Evolutionary conservation across 495 filamentous ascomycete species (phyloP).

Genomic region (Recurvomyces mirabilis): DNA sequence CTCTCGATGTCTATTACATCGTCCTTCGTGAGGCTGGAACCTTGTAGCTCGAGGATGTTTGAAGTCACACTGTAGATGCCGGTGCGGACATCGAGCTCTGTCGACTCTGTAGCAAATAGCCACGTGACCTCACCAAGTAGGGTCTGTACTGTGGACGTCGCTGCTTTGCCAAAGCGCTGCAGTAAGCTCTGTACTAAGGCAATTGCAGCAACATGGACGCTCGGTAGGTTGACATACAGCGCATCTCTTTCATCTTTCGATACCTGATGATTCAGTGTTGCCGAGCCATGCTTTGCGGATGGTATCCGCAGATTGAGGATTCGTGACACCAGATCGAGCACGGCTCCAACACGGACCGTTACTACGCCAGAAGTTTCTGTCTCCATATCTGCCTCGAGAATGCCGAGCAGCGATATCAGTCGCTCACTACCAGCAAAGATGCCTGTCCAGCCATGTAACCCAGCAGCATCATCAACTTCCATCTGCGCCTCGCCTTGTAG

Average conservation of each 20-base stretch:
- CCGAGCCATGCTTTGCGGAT: neutral
- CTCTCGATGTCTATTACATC: slow-evolving; percentile 45
- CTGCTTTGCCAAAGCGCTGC: slow-evolving; percentile 41
- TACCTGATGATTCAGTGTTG: slow-evolving; percentile 41
- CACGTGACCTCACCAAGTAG: slow-evolving; percentile 57
- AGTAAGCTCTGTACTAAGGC: slow-evolving; percentile 44
- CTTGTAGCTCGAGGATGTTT: slow-evolving; percentile 47
- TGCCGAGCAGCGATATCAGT: slow-evolving; percentile 46
- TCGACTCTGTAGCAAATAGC: slow-evolving; percentile 51
- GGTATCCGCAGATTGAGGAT: slow-evolving; percentile 52
- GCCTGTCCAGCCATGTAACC: slow-evolving; percentile 58
- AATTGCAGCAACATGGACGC: slow-evolving; percentile 58
- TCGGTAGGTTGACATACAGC: slow-evolving; percentile 58
- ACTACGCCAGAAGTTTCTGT: slow-evolving; percentile 49
- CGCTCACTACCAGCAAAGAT: slow-evolving; percentile 59
- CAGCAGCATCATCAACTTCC: slow-evolving; percentile 35
- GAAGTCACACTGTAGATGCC: slow-evolving; percentile 47
- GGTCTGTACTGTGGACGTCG: slow-evolving; percentile 43
- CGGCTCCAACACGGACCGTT: slow-evolving; percentile 48
- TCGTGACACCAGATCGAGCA: slow-evolving; percentile 55
- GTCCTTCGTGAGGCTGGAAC: slow-evolving; percentile 51
- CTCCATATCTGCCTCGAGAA: slow-evolving; percentile 45
- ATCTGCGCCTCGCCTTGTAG: slow-evolving; percentile 29
- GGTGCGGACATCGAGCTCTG: slow-evolving; percentile 38
- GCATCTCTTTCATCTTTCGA: slow-evolving; percentile 65